Base-by-base conservation (phyloP, 306 rosid species). In the Lathyrus sativus region DNA sequence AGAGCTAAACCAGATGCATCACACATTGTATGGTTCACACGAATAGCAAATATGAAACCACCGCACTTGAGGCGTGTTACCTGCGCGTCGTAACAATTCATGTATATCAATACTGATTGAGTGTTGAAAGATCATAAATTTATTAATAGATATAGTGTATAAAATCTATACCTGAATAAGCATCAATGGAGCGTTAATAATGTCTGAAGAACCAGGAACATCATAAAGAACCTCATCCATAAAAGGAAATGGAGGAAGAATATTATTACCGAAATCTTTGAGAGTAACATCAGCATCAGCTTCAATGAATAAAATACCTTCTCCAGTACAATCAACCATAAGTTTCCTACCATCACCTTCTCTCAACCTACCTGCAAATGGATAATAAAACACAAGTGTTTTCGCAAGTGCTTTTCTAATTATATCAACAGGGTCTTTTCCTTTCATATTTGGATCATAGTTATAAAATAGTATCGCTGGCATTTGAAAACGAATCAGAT, bases 11-110 rank as follows among this genome's bases (percentile, higher is more conserved):
- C 85, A 0, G 56, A 13, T 0, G 79, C 90, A 4, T 83, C 90
- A 8, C 78, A 17, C 77, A 85, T 83, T 0, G 87, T 70, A 75
- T 85, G 90, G 78, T 85, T 85, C 5, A 78, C 29, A 7, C 90
- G 76, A 9, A 80, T 22, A 1, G 82, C 73, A 0, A 85, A 63
- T 26, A 62, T 46, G 10, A 46, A 46, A 6, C 53, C 53, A 46
- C 53, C 53, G 0, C 53, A 46, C 4, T 46, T 14, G 0, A 76
- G 76, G 0, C 80, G 66, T 2, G 80, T 76, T 24, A 76, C 76
- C 80, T 74, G 45, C 53, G 37, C 2, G 3, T 7, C 1, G 4
- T 28, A 26, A 24, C 61, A 26, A 1, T 44, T 4, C 49, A 44
- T 12, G 7, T 44, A 44, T 44, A 6, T 44, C 7, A 45, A 45